A percentile compares a stretch with the other conserved stretches of the same genome.
phyloP scores from a whole-genome alignment of 108 stramenopile genomes.

The Pseudonitzschia multistriata region DNA sequence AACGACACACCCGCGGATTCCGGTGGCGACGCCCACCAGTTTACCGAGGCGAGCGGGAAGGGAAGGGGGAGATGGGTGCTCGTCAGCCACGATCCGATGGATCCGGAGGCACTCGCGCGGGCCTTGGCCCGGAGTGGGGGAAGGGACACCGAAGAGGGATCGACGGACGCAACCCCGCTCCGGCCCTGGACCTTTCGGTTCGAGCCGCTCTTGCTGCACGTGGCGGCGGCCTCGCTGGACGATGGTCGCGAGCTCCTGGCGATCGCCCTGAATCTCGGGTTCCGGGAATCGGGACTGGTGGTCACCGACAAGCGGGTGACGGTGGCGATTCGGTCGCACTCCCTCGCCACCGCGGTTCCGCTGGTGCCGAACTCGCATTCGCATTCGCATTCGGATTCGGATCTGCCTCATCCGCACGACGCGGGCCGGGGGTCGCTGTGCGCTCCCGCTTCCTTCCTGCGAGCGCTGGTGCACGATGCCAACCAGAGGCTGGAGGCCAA shows the following conservation, averaged over 20 bases:
- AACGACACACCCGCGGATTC: neutral
- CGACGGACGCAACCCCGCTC: neutral
- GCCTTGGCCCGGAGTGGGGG: constrained; percentile 6
- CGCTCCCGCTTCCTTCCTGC: constrained; percentile 43
- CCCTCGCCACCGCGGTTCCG: constrained; percentile 54
- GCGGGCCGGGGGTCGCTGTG: constrained; percentile 16
- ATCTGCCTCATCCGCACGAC: neutral
- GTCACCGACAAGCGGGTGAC: constrained; percentile 62
- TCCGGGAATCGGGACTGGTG: constrained; percentile 83
- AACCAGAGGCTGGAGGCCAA: constrained; percentile 65
- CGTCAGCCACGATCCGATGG: constrained; percentile 59
- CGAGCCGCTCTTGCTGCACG: constrained; percentile 81
- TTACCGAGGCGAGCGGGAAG: constrained; percentile 54
- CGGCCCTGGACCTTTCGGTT: constrained; percentile 57
- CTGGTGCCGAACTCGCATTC: constrained; percentile 9
- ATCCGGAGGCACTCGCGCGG: constrained; percentile 39
- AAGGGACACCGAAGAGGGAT: neutral
- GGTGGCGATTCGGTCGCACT: constrained; percentile 68
- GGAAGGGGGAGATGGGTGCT: constrained; percentile 76
- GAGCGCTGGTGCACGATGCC: constrained; percentile 47
- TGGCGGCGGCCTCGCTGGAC: constrained; percentile 59
- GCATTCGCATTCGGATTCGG: neutral
- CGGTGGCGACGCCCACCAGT: neutral
- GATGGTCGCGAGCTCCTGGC: constrained; percentile 57
- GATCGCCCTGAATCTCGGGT: constrained; percentile 61